Conservation (phyloP, 306 rosid species). For the Pterocarpus santalinus region DNA sequence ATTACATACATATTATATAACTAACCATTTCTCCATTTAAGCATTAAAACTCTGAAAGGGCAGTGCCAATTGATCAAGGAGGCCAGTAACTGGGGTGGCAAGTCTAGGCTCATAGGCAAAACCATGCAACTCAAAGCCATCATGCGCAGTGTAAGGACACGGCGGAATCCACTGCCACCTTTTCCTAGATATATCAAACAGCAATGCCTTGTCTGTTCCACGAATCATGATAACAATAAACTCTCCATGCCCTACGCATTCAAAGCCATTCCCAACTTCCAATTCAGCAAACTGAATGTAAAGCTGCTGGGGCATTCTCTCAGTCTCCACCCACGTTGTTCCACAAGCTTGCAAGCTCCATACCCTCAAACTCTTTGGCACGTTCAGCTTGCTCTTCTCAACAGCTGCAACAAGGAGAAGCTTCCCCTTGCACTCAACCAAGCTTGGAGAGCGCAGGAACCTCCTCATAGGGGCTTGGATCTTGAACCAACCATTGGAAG, state of each 20-base stretch:
- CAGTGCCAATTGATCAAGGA: conserved; percentile 75
- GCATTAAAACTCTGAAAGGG: conserved; percentile 63
- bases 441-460: conserved; percentile 73
- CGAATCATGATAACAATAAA: conserved; percentile 64
- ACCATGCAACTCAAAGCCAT: conserved; percentile 68
- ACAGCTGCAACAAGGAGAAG: conserved; percentile 79
- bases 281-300: conserved; percentile 69
- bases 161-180: conserved; percentile 96
- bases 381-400: conserved; percentile 90
- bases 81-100: conserved; percentile 81
- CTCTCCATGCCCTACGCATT: conserved; percentile 83
- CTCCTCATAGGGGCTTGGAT: conserved; percentile 96
- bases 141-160: conserved; percentile 68
- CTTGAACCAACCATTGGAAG: conserved; percentile 74
- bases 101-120: conserved; percentile 88
- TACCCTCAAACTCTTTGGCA: conserved; percentile 83
- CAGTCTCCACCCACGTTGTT: conserved; percentile 86
- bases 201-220: conserved; percentile 69
- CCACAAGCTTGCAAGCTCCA: conserved; percentile 89
- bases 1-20: conserved; percentile 16
- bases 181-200: conserved; percentile 72
- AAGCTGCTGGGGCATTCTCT: conserved; percentile 92
- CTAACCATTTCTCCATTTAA: background rate
- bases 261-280: conserved; percentile 80
- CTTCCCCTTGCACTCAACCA: conserved; percentile 76